Evolutionary conservation across 1,284 basidiomycete genomes (phyloP), one percentile per base, ranked within the genome.

Genomic region (Caloboletus inedulis): DNA sequence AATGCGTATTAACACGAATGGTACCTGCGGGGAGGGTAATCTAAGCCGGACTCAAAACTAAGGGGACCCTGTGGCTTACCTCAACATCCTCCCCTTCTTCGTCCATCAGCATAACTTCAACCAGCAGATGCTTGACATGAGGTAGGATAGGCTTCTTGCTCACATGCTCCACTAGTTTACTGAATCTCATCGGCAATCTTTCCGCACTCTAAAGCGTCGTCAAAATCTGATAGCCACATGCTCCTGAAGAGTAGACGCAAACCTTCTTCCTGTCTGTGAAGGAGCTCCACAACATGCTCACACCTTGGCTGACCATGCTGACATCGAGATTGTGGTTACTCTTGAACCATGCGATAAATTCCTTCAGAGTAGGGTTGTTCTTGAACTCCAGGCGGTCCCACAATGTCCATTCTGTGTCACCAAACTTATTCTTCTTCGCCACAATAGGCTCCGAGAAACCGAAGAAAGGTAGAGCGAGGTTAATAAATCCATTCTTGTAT

Each of bases 401-500:
- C 33, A 99, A 81, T 4, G 97, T 99, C 96, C 97, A 99, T 62
- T 97, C 93, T 1, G 80, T 88, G 44, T 77, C 75, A 60, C 84
- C 86, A 71, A 94, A 97, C 79, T 94, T 94, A 61, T 84, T 79
- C 78, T 95, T 97, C 58, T 81, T 67, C n/a, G 96, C 94, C 3
- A 86, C 88, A 59, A 99, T 94, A 19, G 97, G 97, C 67, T 99
- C 97, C 2, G 94, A 98, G 79, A 99, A 99, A 23, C 94, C 97
- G 68, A 99, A 98, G 86, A 99, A 99, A 3, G 97, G 97, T 52
- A 99, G 74, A 6, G 97, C 97, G 45, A 99, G 81, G 73, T 99
- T 99, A 64, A 99, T 85, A 72, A 99, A 99, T 39, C 94, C 94
- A 65, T 99, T 99, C 81, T 98, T 98, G 82, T 94, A 99, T 51